Base-by-base conservation (phyloP, 768 basidiomycete species). In the Trametes cinnabarina region DNA sequence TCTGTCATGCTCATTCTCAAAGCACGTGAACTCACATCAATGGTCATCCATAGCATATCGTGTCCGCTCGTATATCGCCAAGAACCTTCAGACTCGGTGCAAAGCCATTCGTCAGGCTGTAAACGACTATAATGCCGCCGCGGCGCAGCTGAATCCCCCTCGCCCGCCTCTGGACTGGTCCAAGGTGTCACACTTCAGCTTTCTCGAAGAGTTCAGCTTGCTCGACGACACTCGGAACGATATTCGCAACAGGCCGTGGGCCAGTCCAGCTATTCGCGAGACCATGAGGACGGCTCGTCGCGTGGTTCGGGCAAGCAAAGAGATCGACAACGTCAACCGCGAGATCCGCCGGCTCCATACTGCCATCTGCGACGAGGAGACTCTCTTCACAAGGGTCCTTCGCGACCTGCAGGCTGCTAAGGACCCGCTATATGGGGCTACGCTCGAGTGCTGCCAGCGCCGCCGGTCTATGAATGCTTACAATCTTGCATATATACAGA, bases 141-240 rank as follows among this genome's bases (percentile, higher is more conserved):
- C 71, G 14, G 34, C 53, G 2, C 47, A 43, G 2, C 59, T 74
- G 4, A 51, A 59, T 12, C 68, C 66, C 1, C 63, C 61, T 5
- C 64, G 62, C 7, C 61, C 67, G 4, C 47, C 61, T 1, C 50
- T 74, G 1, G 67, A 69, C 17, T 71, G 65, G 68, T 28, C 44
- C 3, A 23, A 58, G 26, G 66, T 74, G 3, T 58, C 65, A 0
- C 61, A 71, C n/a, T 71, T 66, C 47, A 46, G 32, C 2, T 73
- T 71, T 35, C 43, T 75, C 0, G 67, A 68, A 10, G 66, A 75
- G 37, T 71, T 75, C 48, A 47, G 59, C 14, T 60, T 75, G 6
- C 66, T 75, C 2, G 55, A 55, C 4, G 63, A 72, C 41, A 63
- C 68, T 0, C 56, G 64, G 2, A 25, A 63, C 19, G 67, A 73